A percentile compares a stretch with the other conserved stretches of the same genome.
Evolutionary conservation across 108 stramenopile genomes (phyloP).

Genomic region (Stephanodiscus triporus): DNA sequence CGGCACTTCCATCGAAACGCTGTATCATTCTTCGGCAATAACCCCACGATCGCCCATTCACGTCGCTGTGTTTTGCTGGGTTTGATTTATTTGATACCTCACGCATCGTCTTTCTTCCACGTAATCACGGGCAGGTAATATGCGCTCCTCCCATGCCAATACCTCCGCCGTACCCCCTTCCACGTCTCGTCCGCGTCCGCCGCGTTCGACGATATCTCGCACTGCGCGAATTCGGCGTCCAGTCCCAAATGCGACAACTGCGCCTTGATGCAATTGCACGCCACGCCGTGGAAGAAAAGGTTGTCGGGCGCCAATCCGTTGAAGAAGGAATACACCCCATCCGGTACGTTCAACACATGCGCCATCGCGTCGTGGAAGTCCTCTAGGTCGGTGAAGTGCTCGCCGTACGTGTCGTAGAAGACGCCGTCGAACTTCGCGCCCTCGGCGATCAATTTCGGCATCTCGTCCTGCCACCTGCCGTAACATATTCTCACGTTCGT

Average conservation of each 20-base stretch:
- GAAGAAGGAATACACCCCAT: constrained; percentile 89
- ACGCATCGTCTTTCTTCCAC: constrained; percentile 54
- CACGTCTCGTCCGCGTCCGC: constrained; percentile 55
- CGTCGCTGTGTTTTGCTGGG: no score
- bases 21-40: no score
- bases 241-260: constrained; percentile 79
- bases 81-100: no score
- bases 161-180: constrained; percentile 89
- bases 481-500: constrained; percentile 75
- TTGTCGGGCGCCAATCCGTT: constrained; percentile 96
- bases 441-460: constrained; percentile 63
- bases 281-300: constrained; percentile 94
- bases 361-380: constrained; percentile 81
- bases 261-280: constrained; percentile 81
- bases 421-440: constrained; percentile 80
- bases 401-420: constrained; percentile 95
- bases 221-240: constrained; percentile 76
- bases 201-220: constrained; percentile 78
- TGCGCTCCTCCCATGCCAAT: constrained; percentile 89
- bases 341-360: constrained; percentile 59
- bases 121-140: constrained; percentile 87
- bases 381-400: constrained; percentile 88
- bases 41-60: no score
- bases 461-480: constrained; percentile 90
- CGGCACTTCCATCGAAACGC: no score